Base-by-base conservation (phyloP, 176 grass and related monocot genomes). In the Lolium perenne region DNA sequence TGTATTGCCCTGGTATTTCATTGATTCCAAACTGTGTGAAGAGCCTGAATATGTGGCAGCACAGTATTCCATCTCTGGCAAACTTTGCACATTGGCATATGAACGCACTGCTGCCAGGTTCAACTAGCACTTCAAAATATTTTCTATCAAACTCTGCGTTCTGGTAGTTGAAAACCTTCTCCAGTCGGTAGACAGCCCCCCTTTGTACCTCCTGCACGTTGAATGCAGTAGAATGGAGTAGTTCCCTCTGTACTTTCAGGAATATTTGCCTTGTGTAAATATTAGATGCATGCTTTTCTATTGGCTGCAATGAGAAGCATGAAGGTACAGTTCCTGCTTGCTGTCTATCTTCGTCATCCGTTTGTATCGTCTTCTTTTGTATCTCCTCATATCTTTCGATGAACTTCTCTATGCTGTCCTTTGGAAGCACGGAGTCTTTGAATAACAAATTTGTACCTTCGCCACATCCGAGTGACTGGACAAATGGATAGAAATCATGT, bases 31-130 rank as follows among this genome's bases (percentile, higher is more conserved):
- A 65, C 16, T 83, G 62, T 43, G 77, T 70, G 41, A 84, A 81
- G 46, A 87, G 63, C 74, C 77, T 91, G 8, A 87, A 78, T 51
- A 82, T 54, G 78, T 91, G 89, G n/a, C 58, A 66, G 41, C 75
- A 91, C 55, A 87, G 14, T 38, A 91, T 55, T 49, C 85, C 85
- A 71, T 54, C 74, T 72, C 62, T 74, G 23, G 77, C 49, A 69
- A 87, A 91, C 50, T 83, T 87, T 58, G 60, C 54, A 16, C 89
- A 84, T 32, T 73, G 71, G 45, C 89, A 91, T 29, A 32, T 65
- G 41, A 84, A 67, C 15, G 17, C 47, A 45, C 17, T 79, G 21
- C n/a, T 51, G 41, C 51, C 5, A 29, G 62, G 40, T 29, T 84
- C 68, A 59, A 91, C 56, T 35, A 23, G 5, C 23, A 91, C 81